Evolutionary conservation across 1,284 basidiomycete genomes (phyloP).

Genomic region (Naganishia sp.): DNA sequence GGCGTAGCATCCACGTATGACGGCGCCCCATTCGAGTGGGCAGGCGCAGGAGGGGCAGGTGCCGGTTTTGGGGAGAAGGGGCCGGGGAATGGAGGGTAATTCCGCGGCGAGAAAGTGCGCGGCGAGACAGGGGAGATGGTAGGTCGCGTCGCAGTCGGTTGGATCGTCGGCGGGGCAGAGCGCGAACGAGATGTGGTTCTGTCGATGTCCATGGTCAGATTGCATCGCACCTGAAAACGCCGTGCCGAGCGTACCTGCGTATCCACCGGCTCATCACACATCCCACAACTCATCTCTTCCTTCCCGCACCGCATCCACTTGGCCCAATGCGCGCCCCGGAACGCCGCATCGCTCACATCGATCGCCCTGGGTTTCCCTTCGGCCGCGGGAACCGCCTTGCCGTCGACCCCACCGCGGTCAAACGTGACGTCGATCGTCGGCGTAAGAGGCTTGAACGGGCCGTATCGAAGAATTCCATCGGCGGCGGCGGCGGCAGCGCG

Average conservation of each 20-base stretch:
- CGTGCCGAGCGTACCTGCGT: conserved; percentile 56
- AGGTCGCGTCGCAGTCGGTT: conserved; percentile 53
- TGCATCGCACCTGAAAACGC: not conserved
- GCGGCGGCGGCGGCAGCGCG: conserved; percentile 5
- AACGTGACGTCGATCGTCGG: conserved; percentile 58
- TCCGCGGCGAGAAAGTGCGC: conserved; percentile 58
- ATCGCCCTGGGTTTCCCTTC: conserved; percentile 58
- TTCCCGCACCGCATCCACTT: conserved; percentile 55
- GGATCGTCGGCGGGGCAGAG: conserved; percentile 62
- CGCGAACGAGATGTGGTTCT: conserved; percentile 63
- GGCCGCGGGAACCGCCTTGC: conserved; percentile 60
- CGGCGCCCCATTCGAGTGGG: conserved; percentile 69
- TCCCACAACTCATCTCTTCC: conserved; percentile 57
- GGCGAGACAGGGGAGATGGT: conserved; percentile 73
- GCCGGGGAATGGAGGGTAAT: conserved; percentile 41
- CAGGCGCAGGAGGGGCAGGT: conserved; percentile 61
- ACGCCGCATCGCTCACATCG: conserved; percentile 63
- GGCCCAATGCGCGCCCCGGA: conserved; percentile 46
- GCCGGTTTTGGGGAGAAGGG: conserved; percentile 67
- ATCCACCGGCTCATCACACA: conserved; percentile 60
- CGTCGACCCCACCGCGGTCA: conserved; percentile 73
- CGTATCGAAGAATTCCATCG: conserved; percentile 34
- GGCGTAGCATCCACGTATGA: conserved; percentile 68
- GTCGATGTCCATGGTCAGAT: conserved; percentile 29
- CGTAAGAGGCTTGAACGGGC: conserved; percentile 46